These are phyloP conservation scores for Kentomonas sorsogonicus DNA, from an alignment of 208 protist species.

Conservation along the genomic window DNA sequence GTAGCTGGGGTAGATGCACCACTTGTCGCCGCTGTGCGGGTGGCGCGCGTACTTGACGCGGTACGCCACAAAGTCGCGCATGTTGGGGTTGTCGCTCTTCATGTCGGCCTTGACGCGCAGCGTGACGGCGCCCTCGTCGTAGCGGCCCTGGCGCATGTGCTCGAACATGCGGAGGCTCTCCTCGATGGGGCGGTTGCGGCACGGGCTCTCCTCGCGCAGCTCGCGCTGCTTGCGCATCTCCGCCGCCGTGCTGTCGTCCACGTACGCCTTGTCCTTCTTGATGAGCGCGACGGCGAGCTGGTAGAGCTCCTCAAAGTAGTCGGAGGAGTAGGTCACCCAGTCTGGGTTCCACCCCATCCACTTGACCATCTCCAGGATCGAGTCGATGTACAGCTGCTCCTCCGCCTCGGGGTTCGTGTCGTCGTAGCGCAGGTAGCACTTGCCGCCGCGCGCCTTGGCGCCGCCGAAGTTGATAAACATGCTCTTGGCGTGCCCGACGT, in stretches of 20 bases:
- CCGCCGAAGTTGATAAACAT: constrained; percentile 99
- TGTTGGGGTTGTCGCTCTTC: constrained; percentile 94
- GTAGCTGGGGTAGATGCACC: constrained; percentile 99
- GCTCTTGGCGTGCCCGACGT: constrained; percentile 99
- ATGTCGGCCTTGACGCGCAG: constrained; percentile 99
- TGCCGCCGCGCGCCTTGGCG: constrained; percentile 89
- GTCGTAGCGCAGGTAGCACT: constrained; percentile 97
- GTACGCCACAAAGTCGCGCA: constrained; percentile 99
- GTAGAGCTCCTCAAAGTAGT: constrained; percentile 99
- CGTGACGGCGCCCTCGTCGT: constrained; percentile 95
- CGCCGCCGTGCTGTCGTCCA: constrained; percentile 95
- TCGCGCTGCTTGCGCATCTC: constrained; percentile 93
- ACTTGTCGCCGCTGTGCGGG: constrained; percentile 93
- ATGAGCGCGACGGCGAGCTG: constrained; percentile 98
- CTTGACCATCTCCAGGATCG: constrained; percentile 90
- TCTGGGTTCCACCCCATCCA: constrained; percentile 92
- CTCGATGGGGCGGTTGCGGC: constrained; percentile 86
- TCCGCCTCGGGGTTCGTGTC: constrained; percentile 99
- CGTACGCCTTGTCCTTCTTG: constrained; percentile 96
- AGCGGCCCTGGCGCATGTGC: constrained; percentile 93
- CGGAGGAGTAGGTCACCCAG: constrained; percentile 96
- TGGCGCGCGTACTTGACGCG: constrained; percentile 97
- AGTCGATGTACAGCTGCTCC: constrained; percentile 97
- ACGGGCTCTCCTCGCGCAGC: constrained; percentile 81
- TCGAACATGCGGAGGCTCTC: constrained; percentile 92